Evolutionary conservation across 208 protist species (phyloP).

Genomic region (Zelonia costaricensis): DNA sequence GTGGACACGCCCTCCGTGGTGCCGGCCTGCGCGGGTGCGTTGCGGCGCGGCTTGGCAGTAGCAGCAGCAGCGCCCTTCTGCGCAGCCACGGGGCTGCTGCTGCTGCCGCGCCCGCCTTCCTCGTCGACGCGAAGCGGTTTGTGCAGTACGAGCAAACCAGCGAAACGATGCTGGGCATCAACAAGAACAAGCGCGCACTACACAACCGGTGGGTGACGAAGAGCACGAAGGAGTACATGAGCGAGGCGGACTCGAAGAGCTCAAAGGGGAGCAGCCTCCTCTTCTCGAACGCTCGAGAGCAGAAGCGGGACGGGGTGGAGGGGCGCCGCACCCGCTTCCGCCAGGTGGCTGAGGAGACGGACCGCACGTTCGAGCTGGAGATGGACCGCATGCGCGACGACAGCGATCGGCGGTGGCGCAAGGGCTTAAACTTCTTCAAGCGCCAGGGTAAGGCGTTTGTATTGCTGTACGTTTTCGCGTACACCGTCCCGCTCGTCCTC

Average conservation of each 20-base stretch:
- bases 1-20: neutral
- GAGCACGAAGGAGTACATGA: slow-evolving; percentile 89
- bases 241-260: slow-evolving; percentile 54
- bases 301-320: slow-evolving; percentile 13
- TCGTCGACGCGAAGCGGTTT: slow-evolving; percentile 21
- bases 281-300: slow-evolving; percentile 35
- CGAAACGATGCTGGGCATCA: slow-evolving; percentile 68
- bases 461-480: slow-evolving; percentile 55
- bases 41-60: neutral
- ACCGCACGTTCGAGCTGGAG: slow-evolving; percentile 67
- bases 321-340: slow-evolving; percentile 20
- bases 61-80: neutral
- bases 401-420: slow-evolving; percentile 45
- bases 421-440: slow-evolving; percentile 80
- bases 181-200: slow-evolving; percentile 44
- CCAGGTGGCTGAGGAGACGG: slow-evolving; percentile 47
- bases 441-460: slow-evolving; percentile 77
- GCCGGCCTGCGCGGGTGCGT: neutral
- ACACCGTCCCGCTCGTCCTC: slow-evolving; percentile 49
- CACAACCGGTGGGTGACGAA: slow-evolving; percentile 75
- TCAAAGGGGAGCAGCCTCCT: slow-evolving; percentile 19
- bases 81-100: neutral
- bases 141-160: slow-evolving; percentile 81
- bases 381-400: slow-evolving; percentile 78
- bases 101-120: neutral